These are phyloP conservation scores for Beauveria varroae DNA, from an alignment of 2,329 filamentous ascomycete species.

Conservation along the genomic window DNA sequence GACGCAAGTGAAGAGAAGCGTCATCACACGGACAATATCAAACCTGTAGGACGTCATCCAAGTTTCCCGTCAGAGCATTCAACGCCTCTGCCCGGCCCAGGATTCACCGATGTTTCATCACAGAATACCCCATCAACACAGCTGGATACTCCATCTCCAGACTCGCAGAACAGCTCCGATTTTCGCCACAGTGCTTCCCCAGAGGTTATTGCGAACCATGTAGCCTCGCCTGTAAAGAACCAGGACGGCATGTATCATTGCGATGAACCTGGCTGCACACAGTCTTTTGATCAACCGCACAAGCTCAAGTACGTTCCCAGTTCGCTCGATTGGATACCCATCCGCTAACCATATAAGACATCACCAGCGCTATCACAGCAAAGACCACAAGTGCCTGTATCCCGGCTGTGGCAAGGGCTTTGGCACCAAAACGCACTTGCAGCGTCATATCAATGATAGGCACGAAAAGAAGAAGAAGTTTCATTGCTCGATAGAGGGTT, in stretches of 20 bases:
- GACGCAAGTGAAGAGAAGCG: constrained; percentile 17
- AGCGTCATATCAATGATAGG: constrained; percentile 55
- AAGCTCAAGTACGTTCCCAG: constrained; percentile 45
- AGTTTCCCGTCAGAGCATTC: constrained; percentile 34
- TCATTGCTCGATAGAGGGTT: constrained; percentile 47
- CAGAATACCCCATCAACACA: constrained; percentile 42
- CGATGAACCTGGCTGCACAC: constrained; percentile 29
- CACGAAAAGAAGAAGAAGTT: constrained; percentile 54
- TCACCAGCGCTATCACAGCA: constrained; percentile 53
- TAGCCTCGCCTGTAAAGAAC: constrained; percentile 19
- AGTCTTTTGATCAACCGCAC: constrained; percentile 48
- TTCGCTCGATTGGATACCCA: neutral
- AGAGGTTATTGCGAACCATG: constrained; percentile 16
- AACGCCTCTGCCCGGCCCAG: constrained; percentile 31
- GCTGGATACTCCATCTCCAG: constrained; percentile 34
- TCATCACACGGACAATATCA: constrained; percentile 19
- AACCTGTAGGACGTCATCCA: constrained; percentile 20
- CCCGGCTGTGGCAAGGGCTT: constrained; percentile 47
- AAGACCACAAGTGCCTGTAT: constrained; percentile 50
- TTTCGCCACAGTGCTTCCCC: constrained; percentile 32
- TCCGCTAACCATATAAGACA: constrained; percentile 34
- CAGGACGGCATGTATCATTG: constrained; percentile 24
- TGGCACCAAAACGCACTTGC: constrained; percentile 54
- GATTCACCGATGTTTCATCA: constrained; percentile 33
- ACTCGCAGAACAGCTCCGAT: constrained; percentile 29